phyloP scores from a whole-genome alignment of 108 stramenopile species.

The Mediolabrus comicus region DNA sequence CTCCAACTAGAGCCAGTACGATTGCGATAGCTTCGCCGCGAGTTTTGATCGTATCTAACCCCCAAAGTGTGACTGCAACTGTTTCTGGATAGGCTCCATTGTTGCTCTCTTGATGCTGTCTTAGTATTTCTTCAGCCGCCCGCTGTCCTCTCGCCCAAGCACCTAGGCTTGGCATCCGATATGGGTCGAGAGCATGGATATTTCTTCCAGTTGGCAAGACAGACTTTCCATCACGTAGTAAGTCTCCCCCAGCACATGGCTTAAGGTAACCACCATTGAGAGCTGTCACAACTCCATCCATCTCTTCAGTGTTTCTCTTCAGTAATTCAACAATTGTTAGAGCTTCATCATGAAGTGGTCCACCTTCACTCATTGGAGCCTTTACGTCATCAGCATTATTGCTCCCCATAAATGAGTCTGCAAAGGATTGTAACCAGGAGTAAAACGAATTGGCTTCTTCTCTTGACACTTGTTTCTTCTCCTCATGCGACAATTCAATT shows the following conservation, averaged over 20 bases:
- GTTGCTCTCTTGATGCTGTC: slow-evolving; percentile 65
- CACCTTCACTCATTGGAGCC: neutral
- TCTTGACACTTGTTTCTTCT: neutral
- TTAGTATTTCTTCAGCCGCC: slow-evolving; percentile 73
- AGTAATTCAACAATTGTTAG: slow-evolving; percentile 57
- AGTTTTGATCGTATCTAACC: slow-evolving; percentile 87
- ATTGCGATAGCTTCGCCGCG: slow-evolving; percentile 85
- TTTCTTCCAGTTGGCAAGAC: slow-evolving; percentile 86
- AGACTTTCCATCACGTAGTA: slow-evolving; percentile 70
- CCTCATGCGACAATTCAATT: slow-evolving; percentile 4
- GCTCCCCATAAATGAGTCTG: slow-evolving; percentile 19
- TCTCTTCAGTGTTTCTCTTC: slow-evolving; percentile 64
- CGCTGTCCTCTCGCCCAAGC: slow-evolving; percentile 76
- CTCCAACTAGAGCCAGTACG: slow-evolving; percentile 80
- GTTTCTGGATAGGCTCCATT: slow-evolving; percentile 77
- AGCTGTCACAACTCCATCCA: slow-evolving; percentile 60
- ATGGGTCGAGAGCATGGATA: slow-evolving; percentile 85
- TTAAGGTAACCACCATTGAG: slow-evolving; percentile 74
- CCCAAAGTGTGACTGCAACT: slow-evolving; percentile 80
- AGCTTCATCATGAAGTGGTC: slow-evolving; percentile 48
- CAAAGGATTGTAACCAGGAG: slow-evolving; percentile 25
- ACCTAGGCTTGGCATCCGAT: slow-evolving; percentile 79
- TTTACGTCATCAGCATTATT: neutral
- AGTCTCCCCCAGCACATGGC: slow-evolving; percentile 77
- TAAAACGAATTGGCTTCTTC: slow-evolving; percentile 10